Evolutionary conservation across 1,284 basidiomycete species (phyloP), one percentile per base, ranked within the genome.

Genomic region (Sanguinoderma infundibulare): DNA sequence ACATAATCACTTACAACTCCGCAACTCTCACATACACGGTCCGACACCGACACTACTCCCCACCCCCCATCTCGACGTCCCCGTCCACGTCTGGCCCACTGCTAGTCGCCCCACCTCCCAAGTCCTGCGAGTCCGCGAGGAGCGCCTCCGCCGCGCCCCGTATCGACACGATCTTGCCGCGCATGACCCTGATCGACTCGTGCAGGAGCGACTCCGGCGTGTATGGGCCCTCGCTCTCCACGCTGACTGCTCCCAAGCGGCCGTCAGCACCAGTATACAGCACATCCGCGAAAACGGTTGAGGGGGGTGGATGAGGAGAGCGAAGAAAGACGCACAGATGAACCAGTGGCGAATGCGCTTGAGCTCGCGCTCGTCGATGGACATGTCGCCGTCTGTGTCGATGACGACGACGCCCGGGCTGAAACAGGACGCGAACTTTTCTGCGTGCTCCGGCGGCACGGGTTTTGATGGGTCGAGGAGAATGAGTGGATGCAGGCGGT

Each of bases 211-310:
- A 84, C 74, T 96, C 87, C 0, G 96, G 95, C 14, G 84, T 77
- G 73, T 97, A 98, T 24, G 94, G 86, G 2, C 96, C 91, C 65
- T 96, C 93, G 0, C 94, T 95, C 77, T 98, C 96, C 55, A 98
- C 83, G 64, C 87, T 92, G 81, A 95, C 95, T 97, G 68, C 4
- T 7, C 28, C 35, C 10, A 39, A 28, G 35, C 34, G 44, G n/a
- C 32, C 10, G 10, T 30, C 34, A 24, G 1, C 5, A 14, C 20
- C 7, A 28, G 28, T 9, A 34, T n/a, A 7, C 4, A 10, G 14
- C 34, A 2, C 12, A 14, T 30, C 2, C 2, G 1, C 34, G 3
- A 4, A 34, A 34, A 34, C 1, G 34, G 12, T 34, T 34, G 34
- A 4, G 34, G n/a, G n/a, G n/a, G n/a, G n/a, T n/a, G n/a, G 34